Percentiles rank a stretch among this genome's conserved stretches.
phyloP scores from a whole-genome alignment of 345 rosid species.

The Brassica carinata region DNA sequence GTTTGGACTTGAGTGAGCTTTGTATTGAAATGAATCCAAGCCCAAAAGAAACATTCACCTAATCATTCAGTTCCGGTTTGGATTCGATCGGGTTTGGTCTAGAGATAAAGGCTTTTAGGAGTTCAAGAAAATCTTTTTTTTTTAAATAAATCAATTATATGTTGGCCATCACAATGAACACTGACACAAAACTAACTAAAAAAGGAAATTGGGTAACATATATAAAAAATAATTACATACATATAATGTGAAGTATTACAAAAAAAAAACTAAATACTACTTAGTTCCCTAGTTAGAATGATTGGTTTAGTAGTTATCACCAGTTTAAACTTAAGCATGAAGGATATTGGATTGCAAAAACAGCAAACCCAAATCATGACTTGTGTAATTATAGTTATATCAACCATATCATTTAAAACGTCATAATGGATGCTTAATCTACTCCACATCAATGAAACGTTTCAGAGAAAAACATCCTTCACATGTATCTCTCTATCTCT shows the following conservation, averaged over 20 bases:
- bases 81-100: too few relatives aligned
- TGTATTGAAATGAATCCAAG: not conserved
- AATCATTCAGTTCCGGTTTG: too few relatives aligned
- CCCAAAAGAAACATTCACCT: not conserved
- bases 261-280: not conserved
- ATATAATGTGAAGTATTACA: not conserved
- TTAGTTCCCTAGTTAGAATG: constrained; percentile 17
- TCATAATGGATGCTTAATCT: constrained; percentile 20
- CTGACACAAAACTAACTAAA: too few relatives aligned
- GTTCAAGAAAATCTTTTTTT: too few relatives aligned
- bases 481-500: not conserved
- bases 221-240: not conserved
- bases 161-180: too few relatives aligned
- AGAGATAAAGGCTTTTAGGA: too few relatives aligned
- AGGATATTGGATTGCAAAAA: constrained; percentile 30
- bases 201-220: too few relatives aligned
- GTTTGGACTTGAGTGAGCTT: constrained; percentile 16
- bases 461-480: not conserved
- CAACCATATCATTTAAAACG: not conserved
- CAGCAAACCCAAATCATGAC: constrained; percentile 36
- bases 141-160: too few relatives aligned
- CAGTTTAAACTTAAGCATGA: constrained; percentile 31
- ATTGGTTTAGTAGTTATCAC: constrained; percentile 20
- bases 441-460: constrained; percentile 5
- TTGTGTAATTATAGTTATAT: constrained; percentile 38